A percentile compares a stretch with the other conserved stretches of the same genome.
Evolutionary conservation across 2,329 filamentous ascomycete species (phyloP).

Genomic region (Arthroderma sp.): DNA sequence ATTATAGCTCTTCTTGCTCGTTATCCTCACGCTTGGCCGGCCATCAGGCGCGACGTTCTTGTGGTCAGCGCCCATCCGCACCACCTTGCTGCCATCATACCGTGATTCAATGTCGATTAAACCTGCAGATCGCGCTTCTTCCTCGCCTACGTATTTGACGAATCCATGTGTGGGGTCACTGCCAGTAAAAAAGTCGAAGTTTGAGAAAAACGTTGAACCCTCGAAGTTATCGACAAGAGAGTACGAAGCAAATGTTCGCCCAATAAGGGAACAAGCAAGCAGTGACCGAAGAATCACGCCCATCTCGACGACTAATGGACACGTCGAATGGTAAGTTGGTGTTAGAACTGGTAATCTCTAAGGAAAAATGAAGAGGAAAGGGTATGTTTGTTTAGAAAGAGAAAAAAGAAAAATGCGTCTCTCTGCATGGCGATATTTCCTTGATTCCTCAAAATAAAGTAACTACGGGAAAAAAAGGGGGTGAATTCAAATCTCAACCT

Average conservation of each 20-base stretch:
- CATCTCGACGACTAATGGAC: neutral
- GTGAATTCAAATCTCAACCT: neutral
- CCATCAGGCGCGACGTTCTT: constrained; percentile 27
- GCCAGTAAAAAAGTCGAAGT: constrained; percentile 39
- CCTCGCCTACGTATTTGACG: constrained; percentile 38
- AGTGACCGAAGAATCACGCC: neutral
- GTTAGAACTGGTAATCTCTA: neutral
- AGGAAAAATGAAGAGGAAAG: neutral
- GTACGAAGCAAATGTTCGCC: constrained; percentile 7
- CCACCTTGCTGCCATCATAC: constrained; percentile 18
- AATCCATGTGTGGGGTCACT: constrained; percentile 40
- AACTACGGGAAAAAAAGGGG: neutral
- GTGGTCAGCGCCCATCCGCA: constrained; percentile 38
- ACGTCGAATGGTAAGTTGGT: neutral
- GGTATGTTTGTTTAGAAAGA: neutral
- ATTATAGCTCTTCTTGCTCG: constrained; percentile 34
- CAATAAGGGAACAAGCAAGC: neutral
- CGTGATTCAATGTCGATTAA: constrained; percentile 26
- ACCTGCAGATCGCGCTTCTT: constrained; percentile 26
- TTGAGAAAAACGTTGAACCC: constrained; percentile 38
- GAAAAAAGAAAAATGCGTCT: neutral
- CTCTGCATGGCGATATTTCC: neutral
- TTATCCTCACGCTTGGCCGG: constrained; percentile 36
- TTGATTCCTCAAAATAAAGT: neutral
- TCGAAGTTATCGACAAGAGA: constrained; percentile 33